Evolutionary conservation across 2,329 filamentous ascomycete genomes (phyloP), one percentile per base, ranked within the genome.

Genomic region (Aspergillus sp.): DNA sequence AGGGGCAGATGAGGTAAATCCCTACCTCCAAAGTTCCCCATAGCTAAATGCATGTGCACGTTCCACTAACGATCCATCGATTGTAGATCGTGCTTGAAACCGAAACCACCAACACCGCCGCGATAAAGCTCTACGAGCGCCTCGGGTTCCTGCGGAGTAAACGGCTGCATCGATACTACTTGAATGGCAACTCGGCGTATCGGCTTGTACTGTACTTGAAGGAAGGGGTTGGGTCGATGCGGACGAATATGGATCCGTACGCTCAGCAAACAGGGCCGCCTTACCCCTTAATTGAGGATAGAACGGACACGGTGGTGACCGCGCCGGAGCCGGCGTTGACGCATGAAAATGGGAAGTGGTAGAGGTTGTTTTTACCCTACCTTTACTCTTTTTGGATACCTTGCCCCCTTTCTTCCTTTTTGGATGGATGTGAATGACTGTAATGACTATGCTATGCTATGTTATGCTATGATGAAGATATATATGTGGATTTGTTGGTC

Each of bases 161-260:
- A 78, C 90, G 92, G 62, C 78, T 99, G 56, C 93, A 98, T 76
- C 84, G 95, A 47, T 99, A 99, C 73, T 99, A 99, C 70, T 80
- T 99, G 42, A 99, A 98, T 72, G 95, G 95, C 10, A 99, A 92
- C 73, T 96, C 92, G 58, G 95, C 95, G 2, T 99, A 95, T 75
- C 85, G 95, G 44, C 81, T 99, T 54, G 88, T 98, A 6, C 77
- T 99, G 39, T 89, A 93, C 64, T 79, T 97, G 55, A 93, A 90
- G 72, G 81, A 83, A 64, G 83, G 83, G 5, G 80, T 83, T 8
- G 80, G 80, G 3, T 75, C 76, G 30, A 80, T 80, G 41, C 69
- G 73, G 30, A 73, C 76, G 10, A 62, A 66, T 11, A 70, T 75
- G 59, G 77, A 80, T 62, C 69, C 73, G 2, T 74, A 73, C 48